Evolutionary conservation across 2,329 filamentous ascomycete species (phyloP).

Genomic region (Coleophoma eucalyptorum): DNA sequence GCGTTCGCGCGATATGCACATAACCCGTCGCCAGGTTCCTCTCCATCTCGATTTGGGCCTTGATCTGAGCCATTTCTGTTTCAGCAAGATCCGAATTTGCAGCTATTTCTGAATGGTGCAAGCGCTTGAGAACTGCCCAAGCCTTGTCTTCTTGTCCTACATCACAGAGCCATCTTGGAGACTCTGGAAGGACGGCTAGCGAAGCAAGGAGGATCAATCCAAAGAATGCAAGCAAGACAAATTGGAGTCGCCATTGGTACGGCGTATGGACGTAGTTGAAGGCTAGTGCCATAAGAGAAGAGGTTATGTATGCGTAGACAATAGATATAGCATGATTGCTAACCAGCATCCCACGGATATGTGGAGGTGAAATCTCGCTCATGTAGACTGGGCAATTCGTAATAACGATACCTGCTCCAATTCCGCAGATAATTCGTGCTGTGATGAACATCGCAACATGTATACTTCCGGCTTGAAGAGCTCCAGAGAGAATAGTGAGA

Average conservation of each 20-base stretch:
- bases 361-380: slow-evolving; percentile 23
- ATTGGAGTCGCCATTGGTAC: slow-evolving; percentile 23
- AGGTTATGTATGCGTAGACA: slow-evolving; percentile 21
- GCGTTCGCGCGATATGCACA: slow-evolving; percentile 22
- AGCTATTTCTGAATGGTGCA: slow-evolving; percentile 27
- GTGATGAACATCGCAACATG: slow-evolving; percentile 9
- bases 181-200: slow-evolving; percentile 55
- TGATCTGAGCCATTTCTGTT: slow-evolving; percentile 23
- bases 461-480: slow-evolving; percentile 14
- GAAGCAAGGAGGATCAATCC: slow-evolving; percentile 11
- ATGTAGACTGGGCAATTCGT: slow-evolving; percentile 16
- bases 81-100: slow-evolving; percentile 15
- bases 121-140: slow-evolving; percentile 43
- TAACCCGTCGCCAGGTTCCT: slow-evolving; percentile 19
- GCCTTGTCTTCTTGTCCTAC: slow-evolving; percentile 55
- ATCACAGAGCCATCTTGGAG: slow-evolving; percentile 67
- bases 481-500: slow-evolving; percentile 11
- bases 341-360: slow-evolving; percentile 23
- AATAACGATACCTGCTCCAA: slow-evolving; percentile 13
- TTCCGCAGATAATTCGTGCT: slow-evolving; percentile 7
- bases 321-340: slow-evolving; percentile 28
- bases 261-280: slow-evolving; percentile 19
- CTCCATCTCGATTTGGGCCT: slow-evolving; percentile 21
- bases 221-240: slow-evolving; percentile 16
- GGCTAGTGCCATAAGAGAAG: slow-evolving; percentile 13